These are phyloP conservation scores for Nakaseomyces uthaithaninus DNA, from an alignment of 1,139 yeast species.

Conservation along the genomic window DNA sequence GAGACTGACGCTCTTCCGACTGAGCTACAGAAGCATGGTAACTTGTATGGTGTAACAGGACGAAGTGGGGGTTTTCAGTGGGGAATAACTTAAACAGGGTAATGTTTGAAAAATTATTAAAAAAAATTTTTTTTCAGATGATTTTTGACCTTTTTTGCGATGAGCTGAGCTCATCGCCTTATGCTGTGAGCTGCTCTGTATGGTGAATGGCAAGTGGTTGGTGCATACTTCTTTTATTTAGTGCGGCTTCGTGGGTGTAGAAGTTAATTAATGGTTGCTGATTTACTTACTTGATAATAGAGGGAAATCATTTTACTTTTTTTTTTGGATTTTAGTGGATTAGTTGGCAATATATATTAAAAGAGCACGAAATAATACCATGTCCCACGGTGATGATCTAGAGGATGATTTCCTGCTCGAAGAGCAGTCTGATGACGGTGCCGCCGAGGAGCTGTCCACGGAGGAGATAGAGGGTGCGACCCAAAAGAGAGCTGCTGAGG, in stretches of 20 bases:
- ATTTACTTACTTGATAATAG: too few relatives aligned
- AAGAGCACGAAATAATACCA: not conserved
- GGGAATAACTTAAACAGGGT: not conserved
- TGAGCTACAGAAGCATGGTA: conserved; percentile 35
- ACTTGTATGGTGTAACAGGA: not conserved
- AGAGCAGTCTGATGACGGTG: conserved; percentile 7
- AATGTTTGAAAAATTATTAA: not conserved
- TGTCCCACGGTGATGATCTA: conserved; percentile 2
- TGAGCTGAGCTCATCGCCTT: not conserved
- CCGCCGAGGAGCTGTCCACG: conserved; percentile 5
- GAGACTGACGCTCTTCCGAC: conserved; percentile 41
- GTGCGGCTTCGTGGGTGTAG: too few relatives aligned
- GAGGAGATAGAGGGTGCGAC: conserved; percentile 11
- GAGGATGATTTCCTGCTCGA: conserved; percentile 6
- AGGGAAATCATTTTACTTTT: not conserved
- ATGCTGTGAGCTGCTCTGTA: too few relatives aligned
- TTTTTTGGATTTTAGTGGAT: not conserved
- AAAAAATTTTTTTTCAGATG: not conserved
- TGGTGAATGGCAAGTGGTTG: too few relatives aligned
- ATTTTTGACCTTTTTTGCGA: too few relatives aligned
- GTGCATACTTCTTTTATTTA: too few relatives aligned
- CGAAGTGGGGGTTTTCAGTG: too few relatives aligned
- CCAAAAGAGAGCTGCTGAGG: conserved; percentile 9
- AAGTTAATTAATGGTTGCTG: too few relatives aligned
- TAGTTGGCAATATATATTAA: not conserved